Conservation (phyloP, 345 rosid species). For the Excoecaria cochinchinensis region DNA sequence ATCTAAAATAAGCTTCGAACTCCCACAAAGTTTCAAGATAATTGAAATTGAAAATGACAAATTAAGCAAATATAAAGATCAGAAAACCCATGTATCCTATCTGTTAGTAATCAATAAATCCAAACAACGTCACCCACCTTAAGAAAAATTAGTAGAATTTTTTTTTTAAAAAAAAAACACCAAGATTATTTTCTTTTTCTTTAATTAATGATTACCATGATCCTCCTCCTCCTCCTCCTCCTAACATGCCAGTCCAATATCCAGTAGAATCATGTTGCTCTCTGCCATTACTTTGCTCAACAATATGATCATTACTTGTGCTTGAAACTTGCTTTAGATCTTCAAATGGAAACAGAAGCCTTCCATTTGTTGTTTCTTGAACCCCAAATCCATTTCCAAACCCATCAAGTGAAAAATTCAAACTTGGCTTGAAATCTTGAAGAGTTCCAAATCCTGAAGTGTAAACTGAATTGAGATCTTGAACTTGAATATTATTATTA, state of each 20-base stretch:
- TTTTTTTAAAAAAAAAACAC: conserved; percentile 21
- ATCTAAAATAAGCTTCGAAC: conserved; percentile 47
- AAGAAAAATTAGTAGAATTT: conserved; percentile 27
- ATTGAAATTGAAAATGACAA: not conserved
- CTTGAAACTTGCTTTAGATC: conserved; percentile 79
- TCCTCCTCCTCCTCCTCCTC: conserved; percentile 60
- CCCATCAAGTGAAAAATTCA: conserved; percentile 81
- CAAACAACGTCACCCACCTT: conserved; percentile 42
- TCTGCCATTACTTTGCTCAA: conserved; percentile 37
- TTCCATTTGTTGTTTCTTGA: conserved; percentile 49
- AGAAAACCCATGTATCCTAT: conserved; percentile 32
- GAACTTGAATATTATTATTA: conserved; percentile 35
- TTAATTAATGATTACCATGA: conserved; percentile 59
- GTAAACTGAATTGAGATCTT: conserved; percentile 52
- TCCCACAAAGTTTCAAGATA: conserved; percentile 24
- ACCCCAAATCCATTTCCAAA: conserved; percentile 51
- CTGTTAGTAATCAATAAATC: conserved; percentile 48
- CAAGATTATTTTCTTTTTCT: conserved; percentile 21
- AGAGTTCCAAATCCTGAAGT: conserved; percentile 45
- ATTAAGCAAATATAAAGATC: conserved; percentile 5
- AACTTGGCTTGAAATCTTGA: conserved; percentile 76
- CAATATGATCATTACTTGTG: conserved; percentile 16
- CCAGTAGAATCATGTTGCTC: conserved; percentile 63
- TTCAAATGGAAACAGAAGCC: conserved; percentile 86
- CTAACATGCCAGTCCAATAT: conserved; percentile 92